Evolutionary conservation across 2,329 filamentous ascomycete genomes (phyloP).

Genomic region (Xylaria sp.): DNA sequence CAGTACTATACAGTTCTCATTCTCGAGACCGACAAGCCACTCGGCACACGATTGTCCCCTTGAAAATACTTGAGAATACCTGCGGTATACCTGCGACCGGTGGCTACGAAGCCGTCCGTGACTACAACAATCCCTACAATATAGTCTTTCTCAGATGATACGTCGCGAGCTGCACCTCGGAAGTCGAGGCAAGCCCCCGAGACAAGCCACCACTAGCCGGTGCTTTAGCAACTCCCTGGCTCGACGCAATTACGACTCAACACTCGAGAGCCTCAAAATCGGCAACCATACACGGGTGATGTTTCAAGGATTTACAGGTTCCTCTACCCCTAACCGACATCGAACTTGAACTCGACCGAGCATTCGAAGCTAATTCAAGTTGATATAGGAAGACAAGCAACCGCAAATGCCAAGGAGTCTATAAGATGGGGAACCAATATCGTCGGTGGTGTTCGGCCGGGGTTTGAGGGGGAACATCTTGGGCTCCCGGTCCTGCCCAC

Average conservation of each 20-base stretch:
- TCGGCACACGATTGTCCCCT: background rate
- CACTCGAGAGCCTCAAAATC: slow-evolving; percentile 54
- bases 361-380: slow-evolving; percentile 15
- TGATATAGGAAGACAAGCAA: slow-evolving; percentile 62
- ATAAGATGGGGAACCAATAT: slow-evolving; percentile 83
- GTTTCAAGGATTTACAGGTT: slow-evolving; percentile 57
- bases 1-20: background rate
- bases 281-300: slow-evolving; percentile 55
- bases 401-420: slow-evolving; percentile 80
- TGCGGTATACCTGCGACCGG: background rate
- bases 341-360: background rate
- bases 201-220: slow-evolving; percentile 30
- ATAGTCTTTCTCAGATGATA: slow-evolving; percentile 22
- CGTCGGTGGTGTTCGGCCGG: slow-evolving; percentile 80
- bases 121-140: background rate
- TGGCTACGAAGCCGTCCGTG: background rate
- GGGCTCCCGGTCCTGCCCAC: slow-evolving; percentile 77
- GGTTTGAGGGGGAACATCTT: slow-evolving; percentile 75
- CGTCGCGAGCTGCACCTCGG: slow-evolving; percentile 4
- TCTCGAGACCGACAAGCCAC: background rate
- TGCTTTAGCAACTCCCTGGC: slow-evolving; percentile 41
- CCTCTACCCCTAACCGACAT: background rate
- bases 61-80: background rate
- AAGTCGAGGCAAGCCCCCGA: slow-evolving; percentile 23
- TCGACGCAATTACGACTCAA: slow-evolving; percentile 48